Evolutionary conservation across 495 filamentous ascomycete species (phyloP), one percentile per base, ranked within the genome.

Genomic region (Penicillium coffeae): DNA sequence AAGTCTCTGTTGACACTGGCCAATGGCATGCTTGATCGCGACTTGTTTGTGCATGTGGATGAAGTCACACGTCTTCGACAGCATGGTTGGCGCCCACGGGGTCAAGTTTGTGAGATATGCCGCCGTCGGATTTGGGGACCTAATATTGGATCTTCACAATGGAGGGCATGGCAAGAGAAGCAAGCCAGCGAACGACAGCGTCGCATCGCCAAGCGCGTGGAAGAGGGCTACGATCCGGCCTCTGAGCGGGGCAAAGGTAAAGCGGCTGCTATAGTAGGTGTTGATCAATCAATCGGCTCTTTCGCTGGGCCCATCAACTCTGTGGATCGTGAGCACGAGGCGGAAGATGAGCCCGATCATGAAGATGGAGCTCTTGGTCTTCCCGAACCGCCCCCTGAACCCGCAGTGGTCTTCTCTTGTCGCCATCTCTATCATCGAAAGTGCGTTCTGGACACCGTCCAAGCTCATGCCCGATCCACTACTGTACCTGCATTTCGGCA

Each of bases 61-160:
- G 79, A 88, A 48, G 85, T 87, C 10, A 79, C 85, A 10, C 74
- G 77, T 13, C 79, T 91, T 8, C 78, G 92, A n/a, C 85, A 90
- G 62, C 78, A 84, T 18, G 93, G 93, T 9, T 98, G 93, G 94
- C 78, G 90, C 44, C 89, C 93, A 0, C 76, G 82, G 18, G 86
- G 87, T 1, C 88, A 90, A 44, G 84, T 85, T 0, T 99, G 93
- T 55, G 93, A 96, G 61, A 81, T 82, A 8, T 99, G 93, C 47
- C 84, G 84, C 21, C 79, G 79, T 51, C 75, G 90, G 15, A 81
- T 90, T 2, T 99, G 93, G 93, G 93, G 93, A 0, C 89, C 89
- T 2, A 90, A 90, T 2, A 87, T 87, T 14, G 85, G 88, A 1
- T 81, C 84, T 2, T 74, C 82, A 40, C 77, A 92, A 15, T 96